phyloP scores from a whole-genome alignment of 495 filamentous ascomycete genomes.

The Sphaerosporella brunnea region DNA sequence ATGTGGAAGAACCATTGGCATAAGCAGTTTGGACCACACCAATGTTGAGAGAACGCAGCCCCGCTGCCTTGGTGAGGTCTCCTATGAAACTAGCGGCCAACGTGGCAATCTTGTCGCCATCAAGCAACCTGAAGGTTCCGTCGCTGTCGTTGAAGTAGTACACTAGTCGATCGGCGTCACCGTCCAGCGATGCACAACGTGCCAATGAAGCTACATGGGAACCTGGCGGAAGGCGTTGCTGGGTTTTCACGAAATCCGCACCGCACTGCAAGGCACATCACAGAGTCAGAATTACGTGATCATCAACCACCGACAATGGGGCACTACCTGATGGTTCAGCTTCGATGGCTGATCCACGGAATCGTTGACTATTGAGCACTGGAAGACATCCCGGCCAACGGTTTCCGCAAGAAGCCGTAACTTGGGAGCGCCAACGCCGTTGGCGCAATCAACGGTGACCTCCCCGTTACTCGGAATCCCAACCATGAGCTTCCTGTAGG shows the following conservation, averaged over 20 bases:
- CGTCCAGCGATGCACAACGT: conserved; percentile 81
- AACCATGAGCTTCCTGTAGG: conserved; percentile 65
- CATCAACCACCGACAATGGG: neutral
- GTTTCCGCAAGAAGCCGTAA: conserved; percentile 71
- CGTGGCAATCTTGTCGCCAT: conserved; percentile 92
- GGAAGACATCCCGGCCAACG: conserved; percentile 48
- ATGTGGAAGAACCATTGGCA: conserved; percentile 88
- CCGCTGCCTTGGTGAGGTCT: conserved; percentile 63
- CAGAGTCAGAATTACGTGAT: neutral
- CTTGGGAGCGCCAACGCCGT: conserved; percentile 91
- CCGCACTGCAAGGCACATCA: conserved; percentile 44
- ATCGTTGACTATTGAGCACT: conserved; percentile 81
- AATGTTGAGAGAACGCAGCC: conserved; percentile 63
- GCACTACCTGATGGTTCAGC: conserved; percentile 65
- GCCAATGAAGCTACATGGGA: conserved; percentile 58
- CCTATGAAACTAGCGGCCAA: conserved; percentile 87
- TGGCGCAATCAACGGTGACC: conserved; percentile 85
- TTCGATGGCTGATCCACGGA: conserved; percentile 72
- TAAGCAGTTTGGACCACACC: conserved; percentile 95
- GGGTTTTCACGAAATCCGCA: conserved; percentile 93
- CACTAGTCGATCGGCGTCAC: conserved; percentile 85
- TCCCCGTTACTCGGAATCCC: conserved; percentile 46
- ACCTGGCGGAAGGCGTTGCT: conserved; percentile 71
- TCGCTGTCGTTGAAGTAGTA: conserved; percentile 85
- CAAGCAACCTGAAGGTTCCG: conserved; percentile 68